Conservation (phyloP, 305 asterid genomes). For the Nicotiana rustica region DNA sequence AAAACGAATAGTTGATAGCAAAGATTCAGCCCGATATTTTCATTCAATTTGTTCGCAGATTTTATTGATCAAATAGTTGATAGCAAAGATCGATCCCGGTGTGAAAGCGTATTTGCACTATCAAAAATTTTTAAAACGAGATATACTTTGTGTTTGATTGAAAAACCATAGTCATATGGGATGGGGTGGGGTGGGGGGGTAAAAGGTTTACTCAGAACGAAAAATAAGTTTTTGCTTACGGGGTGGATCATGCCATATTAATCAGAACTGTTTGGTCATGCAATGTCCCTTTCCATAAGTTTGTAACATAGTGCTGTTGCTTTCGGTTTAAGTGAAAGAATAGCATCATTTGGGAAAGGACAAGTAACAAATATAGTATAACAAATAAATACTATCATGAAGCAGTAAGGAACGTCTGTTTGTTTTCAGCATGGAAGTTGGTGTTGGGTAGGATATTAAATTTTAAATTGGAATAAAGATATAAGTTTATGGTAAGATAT, state of each 20-base stretch:
- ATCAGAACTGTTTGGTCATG: background rate
- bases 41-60: too few relatives aligned
- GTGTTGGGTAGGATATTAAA: background rate
- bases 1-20: too few relatives aligned
- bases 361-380: background rate
- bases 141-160: too few relatives aligned
- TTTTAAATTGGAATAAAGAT: background rate
- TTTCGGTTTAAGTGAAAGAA: background rate
- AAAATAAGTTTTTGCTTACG: background rate
- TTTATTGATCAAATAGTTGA: too few relatives aligned
- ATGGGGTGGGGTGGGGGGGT: too few relatives aligned
- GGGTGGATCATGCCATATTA: constrained; percentile 9
- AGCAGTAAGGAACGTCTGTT: background rate
- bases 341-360: background rate
- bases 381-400: constrained; percentile 3
- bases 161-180: too few relatives aligned
- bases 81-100: too few relatives aligned
- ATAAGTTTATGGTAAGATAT: background rate
- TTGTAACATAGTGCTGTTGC: background rate
- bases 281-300: background rate
- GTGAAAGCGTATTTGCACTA: too few relatives aligned
- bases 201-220: too few relatives aligned
- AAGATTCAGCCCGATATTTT: too few relatives aligned
- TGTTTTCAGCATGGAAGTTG: background rate
- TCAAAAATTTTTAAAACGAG: too few relatives aligned